Evolutionary conservation across 1,139 yeast genomes (phyloP).

Genomic region (Lizanozyma gosingica): DNA sequence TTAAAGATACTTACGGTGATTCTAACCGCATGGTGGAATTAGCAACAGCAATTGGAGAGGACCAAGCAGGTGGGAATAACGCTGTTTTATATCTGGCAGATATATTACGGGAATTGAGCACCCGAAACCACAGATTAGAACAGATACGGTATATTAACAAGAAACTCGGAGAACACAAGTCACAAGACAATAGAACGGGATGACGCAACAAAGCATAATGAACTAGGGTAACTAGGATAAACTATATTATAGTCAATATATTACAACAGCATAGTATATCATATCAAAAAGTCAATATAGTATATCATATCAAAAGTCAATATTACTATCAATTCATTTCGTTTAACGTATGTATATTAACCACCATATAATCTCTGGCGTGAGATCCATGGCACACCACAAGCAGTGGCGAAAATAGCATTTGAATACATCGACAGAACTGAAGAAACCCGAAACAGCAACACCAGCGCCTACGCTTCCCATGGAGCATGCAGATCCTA

Average conservation of each 20-base stretch:
- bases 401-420: neutral
- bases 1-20: slow-evolving; percentile 17
- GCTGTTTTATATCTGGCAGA: slow-evolving; percentile 8
- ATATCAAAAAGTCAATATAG: too few species aligned
- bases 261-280: too few species aligned
- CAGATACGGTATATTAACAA: slow-evolving; percentile 2
- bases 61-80: slow-evolving; percentile 2
- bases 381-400: neutral
- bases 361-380: slow-evolving; percentile 4
- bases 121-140: neutral
- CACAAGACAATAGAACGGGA: too few species aligned
- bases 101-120: slow-evolving; percentile 1
- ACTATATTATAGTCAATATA: too few species aligned
- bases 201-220: too few species aligned
- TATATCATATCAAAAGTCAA: too few species aligned
- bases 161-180: too few species aligned
- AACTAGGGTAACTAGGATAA: too few species aligned
- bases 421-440: neutral
- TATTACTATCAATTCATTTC: too few species aligned
- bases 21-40: slow-evolving; percentile 12
- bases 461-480: neutral
- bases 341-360: slow-evolving; percentile 9
- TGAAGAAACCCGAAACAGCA: neutral
- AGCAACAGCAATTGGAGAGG: slow-evolving; percentile 4
- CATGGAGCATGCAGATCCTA: slow-evolving; percentile 27